A percentile compares a stretch with the other conserved stretches of the same genome.
Conservation (phyloP, 2,329 filamentous ascomycete genomes). For the Penicillium psychrosexuale region DNA sequence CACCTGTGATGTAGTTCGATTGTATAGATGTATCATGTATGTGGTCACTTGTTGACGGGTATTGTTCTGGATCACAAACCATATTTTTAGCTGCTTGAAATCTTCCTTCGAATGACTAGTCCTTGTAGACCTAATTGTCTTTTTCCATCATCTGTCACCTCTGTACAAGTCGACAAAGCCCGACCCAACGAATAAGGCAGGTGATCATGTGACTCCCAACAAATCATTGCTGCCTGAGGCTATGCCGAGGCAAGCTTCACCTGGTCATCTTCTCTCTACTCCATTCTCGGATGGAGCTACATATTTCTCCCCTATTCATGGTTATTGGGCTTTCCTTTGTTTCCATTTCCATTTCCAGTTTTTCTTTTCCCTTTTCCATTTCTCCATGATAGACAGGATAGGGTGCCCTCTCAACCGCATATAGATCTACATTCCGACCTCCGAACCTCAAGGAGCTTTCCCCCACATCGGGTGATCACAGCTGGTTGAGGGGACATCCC, state of each 20-base stretch:
- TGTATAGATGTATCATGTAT: not conserved
- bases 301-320: conserved; percentile 1
- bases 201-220: conserved; percentile 23
- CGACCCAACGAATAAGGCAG: not conserved
- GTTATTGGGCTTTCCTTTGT: not conserved
- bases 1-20: conserved; percentile 17
- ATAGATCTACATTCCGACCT: conserved; percentile 6
- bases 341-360: conserved; percentile 10
- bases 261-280: conserved; percentile 1
- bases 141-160: not conserved
- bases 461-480: conserved; percentile 21
- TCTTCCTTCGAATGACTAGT: not conserved
- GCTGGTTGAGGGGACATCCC: conserved; percentile 9
- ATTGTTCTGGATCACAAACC: not conserved
- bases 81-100: not conserved
- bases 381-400: conserved; percentile 12
- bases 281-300: not conserved
- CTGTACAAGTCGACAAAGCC: not conserved
- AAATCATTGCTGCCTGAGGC: conserved; percentile 19
- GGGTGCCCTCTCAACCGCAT: conserved; percentile 6
- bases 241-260: conserved; percentile 14
- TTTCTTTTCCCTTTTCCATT: conserved; percentile 7
- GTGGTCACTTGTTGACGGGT: not conserved
- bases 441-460: conserved; percentile 10
- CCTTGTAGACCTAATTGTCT: not conserved